Conservation (phyloP, 345 rosid species). For the Rhizophora apiculata region DNA sequence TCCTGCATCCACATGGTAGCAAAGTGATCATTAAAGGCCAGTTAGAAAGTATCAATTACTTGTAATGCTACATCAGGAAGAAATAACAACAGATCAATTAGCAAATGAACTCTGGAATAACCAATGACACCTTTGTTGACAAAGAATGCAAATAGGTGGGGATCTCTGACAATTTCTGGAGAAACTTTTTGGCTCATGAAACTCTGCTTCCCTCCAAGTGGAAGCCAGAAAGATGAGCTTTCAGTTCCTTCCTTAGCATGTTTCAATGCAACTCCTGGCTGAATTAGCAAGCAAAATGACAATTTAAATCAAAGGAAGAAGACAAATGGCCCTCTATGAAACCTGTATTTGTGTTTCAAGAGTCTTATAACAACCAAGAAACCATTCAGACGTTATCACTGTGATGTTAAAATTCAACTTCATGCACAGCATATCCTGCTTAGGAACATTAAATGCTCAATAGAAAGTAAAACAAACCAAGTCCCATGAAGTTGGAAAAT, state of each 20-base stretch:
- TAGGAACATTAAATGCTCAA: background rate
- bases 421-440: background rate
- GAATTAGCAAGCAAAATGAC: constrained; percentile 32
- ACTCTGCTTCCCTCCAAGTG: constrained; percentile 96
- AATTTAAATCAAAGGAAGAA: constrained; percentile 10
- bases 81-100: constrained; percentile 8
- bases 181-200: constrained; percentile 70
- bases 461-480: background rate
- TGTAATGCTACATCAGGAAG: background rate
- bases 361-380: background rate
- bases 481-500: background rate
- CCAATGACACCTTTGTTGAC: constrained; percentile 57
- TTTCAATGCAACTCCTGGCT: constrained; percentile 86
- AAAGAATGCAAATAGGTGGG: constrained; percentile 76
- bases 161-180: constrained; percentile 68
- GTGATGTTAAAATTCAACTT: background rate
- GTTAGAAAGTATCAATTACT: constrained; percentile 33
- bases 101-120: constrained; percentile 3
- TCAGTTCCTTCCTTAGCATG: constrained; percentile 97
- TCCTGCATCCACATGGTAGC: constrained; percentile 46
- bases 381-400: background rate
- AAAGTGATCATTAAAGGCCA: constrained; percentile 28
- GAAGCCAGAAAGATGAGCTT: constrained; percentile 91
- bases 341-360: background rate
- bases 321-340: constrained; percentile 21